A percentile compares a stretch with the other conserved stretches of the same genome.
Evolutionary conservation across 176 grass and related monocot genomes (phyloP).

Genomic region (Avena atlantica): DNA sequence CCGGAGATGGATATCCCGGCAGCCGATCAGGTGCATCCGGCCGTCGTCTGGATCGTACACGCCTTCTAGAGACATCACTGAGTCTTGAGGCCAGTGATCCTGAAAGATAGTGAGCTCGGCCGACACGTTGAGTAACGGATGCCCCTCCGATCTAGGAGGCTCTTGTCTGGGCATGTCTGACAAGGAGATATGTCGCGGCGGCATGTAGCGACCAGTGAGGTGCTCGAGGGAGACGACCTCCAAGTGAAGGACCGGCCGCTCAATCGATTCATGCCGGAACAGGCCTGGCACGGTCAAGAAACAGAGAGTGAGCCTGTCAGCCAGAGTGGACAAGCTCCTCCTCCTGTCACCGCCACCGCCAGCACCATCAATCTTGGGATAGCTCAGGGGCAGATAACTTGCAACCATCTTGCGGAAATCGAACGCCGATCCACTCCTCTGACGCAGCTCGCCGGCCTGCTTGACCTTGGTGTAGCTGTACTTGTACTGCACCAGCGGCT

Average conservation of each 20-base stretch:
- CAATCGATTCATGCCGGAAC: neutral
- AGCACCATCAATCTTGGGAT: neutral
- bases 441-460: neutral
- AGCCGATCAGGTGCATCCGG: slow-evolving; percentile 24
- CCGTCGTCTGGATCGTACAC: slow-evolving; percentile 10
- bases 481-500: neutral
- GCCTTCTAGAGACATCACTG: neutral
- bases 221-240: slow-evolving; percentile 28
- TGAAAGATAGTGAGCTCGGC: neutral
- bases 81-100: neutral
- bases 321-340: slow-evolving; percentile 1
- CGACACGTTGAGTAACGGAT: neutral
- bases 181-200: neutral
- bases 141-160: neutral
- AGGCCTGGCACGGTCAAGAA: neutral
- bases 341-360: neutral
- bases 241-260: slow-evolving; percentile 26
- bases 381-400: neutral
- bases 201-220: neutral
- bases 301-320: slow-evolving; percentile 10
- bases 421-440: neutral
- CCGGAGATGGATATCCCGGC: neutral
- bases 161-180: neutral
- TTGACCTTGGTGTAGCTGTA: slow-evolving; percentile 24
- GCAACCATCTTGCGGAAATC: neutral